Evolutionary conservation across 805 yeast genomes (phyloP).

Genomic region (Schwanniomyces sp.): DNA sequence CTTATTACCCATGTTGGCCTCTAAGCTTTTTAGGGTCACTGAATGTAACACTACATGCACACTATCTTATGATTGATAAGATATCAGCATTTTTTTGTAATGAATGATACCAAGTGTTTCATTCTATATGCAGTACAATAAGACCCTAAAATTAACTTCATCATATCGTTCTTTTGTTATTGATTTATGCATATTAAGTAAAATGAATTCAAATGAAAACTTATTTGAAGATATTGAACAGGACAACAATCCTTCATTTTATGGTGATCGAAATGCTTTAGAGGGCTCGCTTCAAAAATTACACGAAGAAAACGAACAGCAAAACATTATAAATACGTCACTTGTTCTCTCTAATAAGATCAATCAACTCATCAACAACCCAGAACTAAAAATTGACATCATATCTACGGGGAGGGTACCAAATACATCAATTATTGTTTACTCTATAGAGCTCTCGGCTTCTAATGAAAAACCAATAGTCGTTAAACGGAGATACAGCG

Average conservation of each 20-base stretch:
- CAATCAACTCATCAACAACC: conserved; percentile 25
- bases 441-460: conserved; percentile 29
- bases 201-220: conserved; percentile 11
- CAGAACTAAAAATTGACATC: conserved; percentile 28
- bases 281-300: conserved; percentile 24
- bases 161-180: neutral
- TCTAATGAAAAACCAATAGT: conserved; percentile 19
- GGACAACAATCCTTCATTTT: conserved; percentile 46
- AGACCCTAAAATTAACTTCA: neutral
- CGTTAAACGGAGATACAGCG: conserved; percentile 43
- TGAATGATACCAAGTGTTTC: too few relatives aligned
- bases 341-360: conserved; percentile 31
- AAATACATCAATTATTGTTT: conserved; percentile 37
- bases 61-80: too few relatives aligned
- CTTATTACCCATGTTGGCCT: too few relatives aligned
- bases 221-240: conserved; percentile 42
- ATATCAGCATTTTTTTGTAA: too few relatives aligned
- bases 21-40: too few relatives aligned
- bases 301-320: conserved; percentile 1
- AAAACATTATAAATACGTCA: conserved; percentile 27
- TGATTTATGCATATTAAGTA: neutral
- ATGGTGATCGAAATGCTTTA: conserved; percentile 30
- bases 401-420: conserved; percentile 34
- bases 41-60: too few relatives aligned
- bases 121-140: neutral